These are phyloP conservation scores for Aspergillus versicolor DNA, from an alignment of 2,329 filamentous ascomycete genomes.

Conservation along the genomic window DNA sequence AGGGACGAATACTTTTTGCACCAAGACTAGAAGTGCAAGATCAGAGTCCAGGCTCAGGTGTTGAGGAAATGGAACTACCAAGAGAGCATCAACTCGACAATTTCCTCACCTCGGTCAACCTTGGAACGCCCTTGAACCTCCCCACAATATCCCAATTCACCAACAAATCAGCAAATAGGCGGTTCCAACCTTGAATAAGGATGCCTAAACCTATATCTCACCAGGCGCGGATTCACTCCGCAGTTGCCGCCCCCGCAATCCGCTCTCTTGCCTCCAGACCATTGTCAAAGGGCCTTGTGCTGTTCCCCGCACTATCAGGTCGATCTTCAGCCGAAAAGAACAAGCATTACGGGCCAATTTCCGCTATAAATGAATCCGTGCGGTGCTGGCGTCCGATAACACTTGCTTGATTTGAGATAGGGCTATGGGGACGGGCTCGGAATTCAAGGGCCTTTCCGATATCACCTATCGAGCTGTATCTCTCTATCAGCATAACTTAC, in stretches of 20 bases:
- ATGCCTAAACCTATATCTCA: no score
- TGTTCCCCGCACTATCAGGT: neutral
- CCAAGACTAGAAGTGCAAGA: no score
- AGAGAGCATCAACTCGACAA: neutral
- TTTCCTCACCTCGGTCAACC: no score
- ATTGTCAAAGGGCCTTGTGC: neutral
- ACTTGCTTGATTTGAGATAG: neutral
- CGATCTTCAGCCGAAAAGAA: neutral
- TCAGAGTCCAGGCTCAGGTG: no score
- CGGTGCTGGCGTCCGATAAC: neutral
- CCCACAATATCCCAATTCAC: neutral
- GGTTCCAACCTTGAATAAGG: neutral
- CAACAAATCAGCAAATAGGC: neutral
- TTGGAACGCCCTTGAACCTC: neutral
- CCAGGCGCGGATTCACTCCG: neutral
- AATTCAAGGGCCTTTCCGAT: constrained; percentile 19
- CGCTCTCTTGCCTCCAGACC: neutral
- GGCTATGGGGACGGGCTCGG: constrained; percentile 9
- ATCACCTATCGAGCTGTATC: constrained; percentile 10
- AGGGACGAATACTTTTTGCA: no score
- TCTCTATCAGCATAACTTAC: constrained; percentile 5
- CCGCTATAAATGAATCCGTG: neutral
- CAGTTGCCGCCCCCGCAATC: neutral
- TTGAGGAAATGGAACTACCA: neutral
- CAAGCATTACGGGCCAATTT: neutral